Evolutionary conservation across 441 rosid genomes (phyloP), one percentile per base, ranked within the genome.

Genomic region (Viola pubescens): DNA sequence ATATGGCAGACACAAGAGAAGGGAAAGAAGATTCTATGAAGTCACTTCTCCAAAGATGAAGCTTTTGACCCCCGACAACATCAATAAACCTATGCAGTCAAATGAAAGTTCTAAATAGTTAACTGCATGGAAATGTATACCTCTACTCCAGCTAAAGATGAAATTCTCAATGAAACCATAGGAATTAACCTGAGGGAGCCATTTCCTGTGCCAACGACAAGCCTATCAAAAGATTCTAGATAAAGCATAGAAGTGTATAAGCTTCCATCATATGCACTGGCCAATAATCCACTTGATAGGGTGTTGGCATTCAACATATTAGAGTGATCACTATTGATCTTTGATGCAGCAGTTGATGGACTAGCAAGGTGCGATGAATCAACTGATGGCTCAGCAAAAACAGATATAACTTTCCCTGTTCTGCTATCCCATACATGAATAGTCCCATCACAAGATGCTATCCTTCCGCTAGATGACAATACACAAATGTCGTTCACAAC

Each of bases 391-490:
- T 91, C 98, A 4, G 88, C 62, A 75, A 85, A 81, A 73, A 91
- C 66, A 3, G 89, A 80, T 40, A 85, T 68, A 34, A 75, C 76
- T 77, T 91, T 85, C 68, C 96, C 96, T 3, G 94, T 85, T 67
- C 81, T 82, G 79, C 85, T 73, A 69, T 80, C 81, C 98, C 96
- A 91, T 54, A 91, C 83, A 83, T 91, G 98, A 75, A 91, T 66
- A 13, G 89, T 91, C 72, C 98, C 98, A 68, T 91, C 98, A 66
- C 96, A 91, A 69, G 98, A 91, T 68, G 98, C 96, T 62, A 88
- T 70, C 78, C 80, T 82, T 77, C 95, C 95, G 64, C 85, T 77
- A 61, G 84, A 71, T 52, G 95, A 80, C 63, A 91, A 70, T 66
- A 83, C 65, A 66, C 85, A 75, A 48, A 91, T 76, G 82, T 87